A percentile compares a stretch with the other conserved stretches of the same genome.
phyloP scores from a whole-genome alignment of 345 rosid genomes.

The Barbarea vulgaris region DNA sequence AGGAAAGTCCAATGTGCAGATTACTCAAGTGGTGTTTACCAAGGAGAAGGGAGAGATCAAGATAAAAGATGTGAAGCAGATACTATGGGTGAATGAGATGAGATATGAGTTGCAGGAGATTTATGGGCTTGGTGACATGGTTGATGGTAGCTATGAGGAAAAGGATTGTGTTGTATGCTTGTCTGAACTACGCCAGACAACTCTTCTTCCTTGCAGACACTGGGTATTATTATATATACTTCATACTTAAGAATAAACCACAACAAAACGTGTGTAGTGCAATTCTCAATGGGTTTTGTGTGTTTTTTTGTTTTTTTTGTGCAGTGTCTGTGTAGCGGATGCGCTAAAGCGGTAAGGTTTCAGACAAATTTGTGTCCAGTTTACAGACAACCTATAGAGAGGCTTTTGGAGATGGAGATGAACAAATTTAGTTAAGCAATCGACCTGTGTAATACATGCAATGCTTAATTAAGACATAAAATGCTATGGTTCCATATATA shows the following conservation, averaged over 20 bases:
- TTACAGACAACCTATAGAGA: slow-evolving; percentile 81
- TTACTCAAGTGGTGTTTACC: slow-evolving; percentile 57
- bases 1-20: slow-evolving; percentile 53
- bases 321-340: slow-evolving; percentile 93
- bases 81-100: slow-evolving; percentile 58
- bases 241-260: not conserved
- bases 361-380: slow-evolving; percentile 77
- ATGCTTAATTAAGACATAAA: slow-evolving; percentile 9
- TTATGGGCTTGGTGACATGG: slow-evolving; percentile 73
- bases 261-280: not conserved
- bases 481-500: slow-evolving; percentile 43
- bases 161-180: slow-evolving; percentile 87
- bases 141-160: slow-evolving; percentile 51
- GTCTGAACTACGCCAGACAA: slow-evolving; percentile 69
- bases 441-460: slow-evolving; percentile 15
- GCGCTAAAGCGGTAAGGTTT: slow-evolving; percentile 82
- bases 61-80: slow-evolving; percentile 59
- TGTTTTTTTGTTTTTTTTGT: slow-evolving; percentile 17
- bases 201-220: slow-evolving; percentile 92
- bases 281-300: not conserved
- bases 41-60: slow-evolving; percentile 56
- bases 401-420: slow-evolving; percentile 54
- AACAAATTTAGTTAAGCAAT: slow-evolving; percentile 3
- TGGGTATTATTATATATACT: slow-evolving; percentile 48
- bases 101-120: slow-evolving; percentile 84